Evolutionary conservation across 2,329 filamentous ascomycete genomes (phyloP).

Genomic region (Hawksworthiomyces lignivorus): DNA sequence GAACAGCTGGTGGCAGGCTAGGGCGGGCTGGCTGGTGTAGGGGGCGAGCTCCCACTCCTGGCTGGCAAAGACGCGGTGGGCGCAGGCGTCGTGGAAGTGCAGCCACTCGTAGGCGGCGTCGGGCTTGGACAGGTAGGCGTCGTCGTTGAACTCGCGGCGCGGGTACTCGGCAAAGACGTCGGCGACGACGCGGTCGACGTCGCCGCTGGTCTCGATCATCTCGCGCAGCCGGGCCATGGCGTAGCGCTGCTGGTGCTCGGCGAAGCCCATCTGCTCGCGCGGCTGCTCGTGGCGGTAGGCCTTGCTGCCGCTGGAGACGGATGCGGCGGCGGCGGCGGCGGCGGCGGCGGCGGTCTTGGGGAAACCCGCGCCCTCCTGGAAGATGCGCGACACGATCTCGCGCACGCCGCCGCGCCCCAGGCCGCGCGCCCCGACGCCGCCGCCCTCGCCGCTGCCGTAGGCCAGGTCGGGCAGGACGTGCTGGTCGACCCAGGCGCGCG

Average conservation of each 20-base stretch:
- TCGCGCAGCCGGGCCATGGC: constrained; percentile 65
- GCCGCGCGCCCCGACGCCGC: constrained; percentile 63
- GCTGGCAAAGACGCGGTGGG: constrained; percentile 66
- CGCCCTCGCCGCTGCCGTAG: constrained; percentile 50
- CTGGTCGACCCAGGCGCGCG: constrained; percentile 68
- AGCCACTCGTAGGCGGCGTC: constrained; percentile 88
- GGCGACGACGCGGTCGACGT: constrained; percentile 68
- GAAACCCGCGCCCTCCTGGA: constrained; percentile 72
- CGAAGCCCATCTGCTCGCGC: constrained; percentile 57
- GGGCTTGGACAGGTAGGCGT: constrained; percentile 83
- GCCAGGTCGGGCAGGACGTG: constrained; percentile 61
- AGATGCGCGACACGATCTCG: constrained; percentile 71
- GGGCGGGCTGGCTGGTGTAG: constrained; percentile 77
- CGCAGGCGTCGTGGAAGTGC: constrained; percentile 81
- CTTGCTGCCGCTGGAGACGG: constrained; percentile 26
- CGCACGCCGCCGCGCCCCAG: constrained; percentile 63
- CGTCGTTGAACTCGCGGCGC: constrained; percentile 83
- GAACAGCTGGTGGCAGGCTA: constrained; percentile 89
- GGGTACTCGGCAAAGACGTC: constrained; percentile 86
- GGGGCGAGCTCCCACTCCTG: constrained; percentile 90
- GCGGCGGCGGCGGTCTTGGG: constrained; percentile 45
- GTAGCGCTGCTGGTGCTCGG: constrained; percentile 63
- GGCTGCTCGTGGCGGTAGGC: constrained; percentile 47
- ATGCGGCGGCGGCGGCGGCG: constrained; percentile 21
- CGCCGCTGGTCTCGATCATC: constrained; percentile 72